phyloP scores from a whole-genome alignment of 257 asterid species.

The Solanum sejunctum region DNA sequence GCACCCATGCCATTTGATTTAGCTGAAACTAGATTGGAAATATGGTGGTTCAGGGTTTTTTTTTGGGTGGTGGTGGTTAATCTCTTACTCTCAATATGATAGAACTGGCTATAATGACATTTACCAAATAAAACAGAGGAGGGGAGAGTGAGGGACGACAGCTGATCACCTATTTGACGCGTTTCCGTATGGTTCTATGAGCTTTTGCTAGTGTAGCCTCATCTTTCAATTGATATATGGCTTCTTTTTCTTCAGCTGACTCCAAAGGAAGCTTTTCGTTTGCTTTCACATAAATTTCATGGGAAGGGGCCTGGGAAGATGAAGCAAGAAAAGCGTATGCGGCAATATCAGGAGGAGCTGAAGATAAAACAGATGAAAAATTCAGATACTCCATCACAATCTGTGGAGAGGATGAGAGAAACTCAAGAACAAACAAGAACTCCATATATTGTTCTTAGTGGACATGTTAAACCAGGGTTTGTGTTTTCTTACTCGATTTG shows the following conservation, averaged over 20 bases:
- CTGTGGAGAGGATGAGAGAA: constrained; percentile 89
- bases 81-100: not conserved
- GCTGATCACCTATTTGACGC: not conserved
- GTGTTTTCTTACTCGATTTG: constrained; percentile 1
- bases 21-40: not conserved
- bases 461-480: constrained; percentile 88
- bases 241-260: constrained; percentile 51
- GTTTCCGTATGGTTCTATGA: not conserved
- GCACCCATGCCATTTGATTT: not conserved
- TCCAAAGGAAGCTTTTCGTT: constrained; percentile 87
- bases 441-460: constrained; percentile 83
- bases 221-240: not conserved
- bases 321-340: constrained; percentile 90
- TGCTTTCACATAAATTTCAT: constrained; percentile 85
- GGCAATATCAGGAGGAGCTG: constrained; percentile 81
- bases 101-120: not conserved
- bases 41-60: not conserved
- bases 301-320: constrained; percentile 98
- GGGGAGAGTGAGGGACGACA: not conserved
- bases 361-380: constrained; percentile 89
- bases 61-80: not conserved
- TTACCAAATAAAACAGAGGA: not conserved
- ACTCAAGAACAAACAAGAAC: constrained; percentile 58
- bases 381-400: constrained; percentile 86
- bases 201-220: not conserved